phyloP scores from a whole-genome alignment of 768 basidiomycete species.

The Xerocomellus amylosporus region DNA sequence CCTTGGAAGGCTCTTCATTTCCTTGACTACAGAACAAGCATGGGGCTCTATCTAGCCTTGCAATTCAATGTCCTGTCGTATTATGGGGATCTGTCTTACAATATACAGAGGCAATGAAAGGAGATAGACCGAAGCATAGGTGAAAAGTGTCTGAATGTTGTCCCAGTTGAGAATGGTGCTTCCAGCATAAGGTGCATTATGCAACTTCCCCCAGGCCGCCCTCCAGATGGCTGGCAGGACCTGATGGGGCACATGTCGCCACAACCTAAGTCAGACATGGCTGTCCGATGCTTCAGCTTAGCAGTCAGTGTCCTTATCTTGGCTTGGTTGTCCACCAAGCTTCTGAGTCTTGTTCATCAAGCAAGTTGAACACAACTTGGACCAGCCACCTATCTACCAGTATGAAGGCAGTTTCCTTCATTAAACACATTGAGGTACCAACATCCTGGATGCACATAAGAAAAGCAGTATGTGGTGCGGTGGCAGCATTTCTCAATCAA shows the following conservation, averaged over 20 bases:
- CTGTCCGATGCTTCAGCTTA: not conserved
- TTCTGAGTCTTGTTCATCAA: rapidly evolving
- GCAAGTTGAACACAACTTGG: not conserved
- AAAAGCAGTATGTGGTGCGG: no score
- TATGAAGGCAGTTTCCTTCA: no score
- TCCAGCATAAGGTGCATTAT: not conserved
- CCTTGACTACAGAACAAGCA: not conserved
- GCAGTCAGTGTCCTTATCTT: not conserved
- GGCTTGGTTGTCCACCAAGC: not conserved
- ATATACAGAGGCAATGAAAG: not conserved
- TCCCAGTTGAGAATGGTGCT: not conserved
- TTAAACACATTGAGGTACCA: no score
- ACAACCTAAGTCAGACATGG: not conserved
- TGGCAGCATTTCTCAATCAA: no score
- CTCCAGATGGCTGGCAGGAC: not conserved
- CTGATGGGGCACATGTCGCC: not conserved
- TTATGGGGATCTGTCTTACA: no score
- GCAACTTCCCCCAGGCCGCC: not conserved
- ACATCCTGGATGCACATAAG: no score
- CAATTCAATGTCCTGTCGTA: not conserved
- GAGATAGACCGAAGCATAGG: not conserved
- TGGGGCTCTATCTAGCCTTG: no score
- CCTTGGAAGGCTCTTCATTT: not conserved
- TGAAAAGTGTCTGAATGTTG: not conserved
- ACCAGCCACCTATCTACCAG: not conserved